Base-by-base conservation (phyloP, 2,329 filamentous ascomycete species). In the Aspergillus ruber region DNA sequence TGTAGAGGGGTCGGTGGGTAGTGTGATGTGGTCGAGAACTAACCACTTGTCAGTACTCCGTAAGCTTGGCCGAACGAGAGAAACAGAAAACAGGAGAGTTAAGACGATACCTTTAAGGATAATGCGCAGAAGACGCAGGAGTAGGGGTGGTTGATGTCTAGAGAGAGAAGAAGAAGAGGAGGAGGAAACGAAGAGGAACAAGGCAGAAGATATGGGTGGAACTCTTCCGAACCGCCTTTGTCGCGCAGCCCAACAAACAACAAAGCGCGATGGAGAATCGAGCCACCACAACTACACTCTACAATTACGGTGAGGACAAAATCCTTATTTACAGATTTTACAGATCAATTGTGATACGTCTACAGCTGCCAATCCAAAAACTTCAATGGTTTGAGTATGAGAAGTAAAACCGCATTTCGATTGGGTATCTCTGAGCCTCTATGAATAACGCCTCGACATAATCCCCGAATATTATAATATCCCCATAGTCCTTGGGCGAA, bases 211-310 rank as follows among this genome's bases (percentile, higher is more conserved):
- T 57, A 58, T 56, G 61, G 62, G 59, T 63, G 56, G 60, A 61
- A 60, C 59, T 58, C 56, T 51, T 56, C 57, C 58, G 60, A 64
- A 64, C 53, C 58, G 45, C 56, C 52, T 44, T 52, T 52, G 54
- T 58, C 56, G 57, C 58, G 54, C 58, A 51, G 35, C 43, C 45
- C 9, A 23, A 39, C 49, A 45, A 40, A 50, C 17, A 43, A 27
- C 41, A 20, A 25, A 41, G 20, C 39, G 13, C 15, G 20, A 23
- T n/a, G 18, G 39, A 41, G 18, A 41, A 10, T 29, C 10, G 10
- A 36, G 33, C 33, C 33, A 36, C 33, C 33, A 36, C 33, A n/a
- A 17, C 17, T 18, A 18, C 33, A 36, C 33, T n/a, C 17, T 4
- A 18, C 33, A n/a, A n/a, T 5, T 35, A 35, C 33, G 33, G 33